These are phyloP conservation scores for Ensete ventricosum DNA, from an alignment of 176 grass and related monocot genomes.

Conservation along the genomic window DNA sequence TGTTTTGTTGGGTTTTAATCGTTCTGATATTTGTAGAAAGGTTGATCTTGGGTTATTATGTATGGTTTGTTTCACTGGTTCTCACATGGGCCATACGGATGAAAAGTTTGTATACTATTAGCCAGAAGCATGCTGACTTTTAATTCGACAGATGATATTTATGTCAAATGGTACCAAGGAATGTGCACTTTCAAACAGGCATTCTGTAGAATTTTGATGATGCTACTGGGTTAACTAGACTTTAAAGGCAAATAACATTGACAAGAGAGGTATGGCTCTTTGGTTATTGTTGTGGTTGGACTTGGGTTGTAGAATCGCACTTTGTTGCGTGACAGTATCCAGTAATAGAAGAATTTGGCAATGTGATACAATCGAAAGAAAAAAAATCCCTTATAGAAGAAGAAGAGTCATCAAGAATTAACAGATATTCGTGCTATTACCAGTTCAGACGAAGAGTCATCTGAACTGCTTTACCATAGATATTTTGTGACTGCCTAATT, in stretches of 20 bases:
- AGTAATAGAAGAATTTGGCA: background rate
- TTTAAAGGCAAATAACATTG: no score
- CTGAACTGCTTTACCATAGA: no score
- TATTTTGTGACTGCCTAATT: no score
- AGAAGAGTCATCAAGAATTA: no score
- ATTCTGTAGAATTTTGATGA: background rate
- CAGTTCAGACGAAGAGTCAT: no score
- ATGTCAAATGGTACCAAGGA: background rate
- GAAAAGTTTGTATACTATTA: background rate
- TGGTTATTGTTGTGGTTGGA: background rate
- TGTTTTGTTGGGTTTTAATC: no score
- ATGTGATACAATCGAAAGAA: background rate
- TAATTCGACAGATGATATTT: background rate
- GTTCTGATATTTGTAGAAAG: background rate
- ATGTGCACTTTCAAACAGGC: background rate
- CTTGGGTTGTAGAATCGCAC: background rate
- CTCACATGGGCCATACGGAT: no score
- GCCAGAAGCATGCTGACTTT: background rate
- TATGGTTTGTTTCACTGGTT: background rate
- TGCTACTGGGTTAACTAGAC: background rate
- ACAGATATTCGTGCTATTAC: no score
- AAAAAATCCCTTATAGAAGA: no score
- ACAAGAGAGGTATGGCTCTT: background rate
- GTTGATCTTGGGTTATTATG: background rate
- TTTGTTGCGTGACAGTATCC: background rate